Evolutionary conservation across 2,329 filamentous ascomycete genomes (phyloP).

Genomic region (Talaromyces atroroseus): DNA sequence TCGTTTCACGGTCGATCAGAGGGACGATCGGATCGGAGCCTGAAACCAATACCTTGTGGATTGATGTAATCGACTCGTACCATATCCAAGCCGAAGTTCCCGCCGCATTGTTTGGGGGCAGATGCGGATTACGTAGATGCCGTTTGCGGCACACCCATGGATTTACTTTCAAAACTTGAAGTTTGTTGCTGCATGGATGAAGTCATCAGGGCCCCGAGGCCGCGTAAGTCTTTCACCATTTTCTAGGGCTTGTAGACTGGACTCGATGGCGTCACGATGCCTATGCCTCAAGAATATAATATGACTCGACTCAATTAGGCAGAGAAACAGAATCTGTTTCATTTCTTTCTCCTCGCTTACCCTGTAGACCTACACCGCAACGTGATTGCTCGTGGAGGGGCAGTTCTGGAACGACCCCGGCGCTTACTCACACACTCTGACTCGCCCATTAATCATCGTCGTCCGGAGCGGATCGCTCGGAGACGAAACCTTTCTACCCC

Average conservation of each 20-base stretch:
- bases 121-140: background rate
- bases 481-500: background rate
- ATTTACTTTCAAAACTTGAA: too few species aligned
- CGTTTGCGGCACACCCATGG: background rate
- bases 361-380: background rate
- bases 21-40: background rate
- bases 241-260: background rate
- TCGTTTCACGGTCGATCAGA: background rate
- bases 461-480: background rate
- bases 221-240: background rate
- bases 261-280: background rate
- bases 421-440: background rate
- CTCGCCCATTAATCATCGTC: background rate
- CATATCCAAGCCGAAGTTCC: background rate
- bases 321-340: background rate
- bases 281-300: too few species aligned
- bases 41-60: background rate
- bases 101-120: background rate
- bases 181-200: background rate
- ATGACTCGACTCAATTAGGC: too few species aligned
- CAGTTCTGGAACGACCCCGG: background rate
- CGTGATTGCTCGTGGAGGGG: background rate
- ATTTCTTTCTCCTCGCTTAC: background rate
- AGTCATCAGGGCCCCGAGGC: background rate
- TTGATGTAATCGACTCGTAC: background rate